Evolutionary conservation across 2,329 filamentous ascomycete genomes (phyloP).

Genomic region (Tolypocladium ovalisporum): DNA sequence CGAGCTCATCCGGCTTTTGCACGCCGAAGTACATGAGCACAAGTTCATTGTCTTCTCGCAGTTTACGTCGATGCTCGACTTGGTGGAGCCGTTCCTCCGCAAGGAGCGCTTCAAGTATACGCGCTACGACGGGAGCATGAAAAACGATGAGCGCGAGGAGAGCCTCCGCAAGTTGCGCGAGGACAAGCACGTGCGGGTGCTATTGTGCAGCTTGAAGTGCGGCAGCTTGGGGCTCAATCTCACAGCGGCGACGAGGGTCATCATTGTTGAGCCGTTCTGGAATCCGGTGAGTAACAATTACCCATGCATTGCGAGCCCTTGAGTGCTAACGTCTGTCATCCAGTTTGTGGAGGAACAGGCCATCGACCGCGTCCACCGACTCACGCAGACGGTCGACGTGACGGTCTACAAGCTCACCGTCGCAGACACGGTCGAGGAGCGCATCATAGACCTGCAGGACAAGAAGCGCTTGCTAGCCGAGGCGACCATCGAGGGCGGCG

Average conservation of each 20-base stretch:
- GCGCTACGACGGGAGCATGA: constrained; percentile 92
- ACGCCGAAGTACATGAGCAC: constrained; percentile 66
- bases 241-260: constrained; percentile 83
- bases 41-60: constrained; percentile 99
- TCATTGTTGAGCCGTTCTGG: constrained; percentile 97
- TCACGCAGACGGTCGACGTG: constrained; percentile 92
- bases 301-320: background rate
- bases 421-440: constrained; percentile 76
- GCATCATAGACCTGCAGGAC: constrained; percentile 88
- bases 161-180: constrained; percentile 68
- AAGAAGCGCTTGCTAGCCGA: constrained; percentile 89
- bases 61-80: constrained; percentile 96
- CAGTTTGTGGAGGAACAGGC: constrained; percentile 97
- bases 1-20: constrained; percentile 70
- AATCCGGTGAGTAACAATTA: constrained; percentile 56
- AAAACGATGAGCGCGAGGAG: constrained; percentile 83
- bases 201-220: constrained; percentile 90
- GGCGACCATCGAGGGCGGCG: constrained; percentile 75
- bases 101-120: constrained; percentile 66
- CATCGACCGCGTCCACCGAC: constrained; percentile 95
- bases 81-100: constrained; percentile 83
- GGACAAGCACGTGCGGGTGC: constrained; percentile 63
- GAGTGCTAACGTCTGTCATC: constrained; percentile 4
- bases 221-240: constrained; percentile 88
- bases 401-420: constrained; percentile 92